Evolutionary conservation across 1,284 basidiomycete species (phyloP).

Genomic region (Rhizopogon parksii): DNA sequence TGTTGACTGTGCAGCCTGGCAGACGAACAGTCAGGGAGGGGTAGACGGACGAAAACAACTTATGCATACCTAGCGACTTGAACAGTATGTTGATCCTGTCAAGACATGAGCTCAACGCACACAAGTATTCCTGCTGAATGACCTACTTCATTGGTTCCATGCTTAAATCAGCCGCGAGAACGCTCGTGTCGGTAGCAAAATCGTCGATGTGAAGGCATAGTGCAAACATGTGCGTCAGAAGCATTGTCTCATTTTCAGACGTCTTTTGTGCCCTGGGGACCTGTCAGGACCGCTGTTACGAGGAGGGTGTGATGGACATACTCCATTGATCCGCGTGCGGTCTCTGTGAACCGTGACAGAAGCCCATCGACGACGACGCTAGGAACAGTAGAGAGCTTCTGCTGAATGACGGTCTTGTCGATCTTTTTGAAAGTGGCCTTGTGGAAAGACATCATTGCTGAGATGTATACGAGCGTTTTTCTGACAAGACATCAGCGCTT

Average conservation of each 20-base stretch:
- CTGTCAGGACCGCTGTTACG: neutral
- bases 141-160: slow-evolving; percentile 59
- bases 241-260: slow-evolving; percentile 58
- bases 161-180: slow-evolving; percentile 68
- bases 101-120: neutral
- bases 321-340: slow-evolving; percentile 54
- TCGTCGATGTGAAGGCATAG: slow-evolving; percentile 74
- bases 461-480: slow-evolving; percentile 73
- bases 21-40: neutral
- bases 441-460: slow-evolving; percentile 68
- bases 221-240: slow-evolving; percentile 75
- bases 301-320: slow-evolving; percentile 28
- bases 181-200: slow-evolving; percentile 61
- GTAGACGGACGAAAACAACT: slow-evolving; percentile 26
- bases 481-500: slow-evolving; percentile 31
- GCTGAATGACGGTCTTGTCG: slow-evolving; percentile 44
- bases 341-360: slow-evolving; percentile 76
- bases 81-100: slow-evolving; percentile 45
- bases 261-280: slow-evolving; percentile 57
- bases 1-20: slow-evolving; percentile 64
- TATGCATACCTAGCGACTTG: slow-evolving; percentile 42
- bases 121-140: neutral
- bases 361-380: slow-evolving; percentile 66
- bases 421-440: slow-evolving; percentile 38
- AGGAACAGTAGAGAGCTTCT: slow-evolving; percentile 56